These are phyloP conservation scores for Phytophthora idaei DNA, from an alignment of 352 stramenopile species.

Conservation along the genomic window DNA sequence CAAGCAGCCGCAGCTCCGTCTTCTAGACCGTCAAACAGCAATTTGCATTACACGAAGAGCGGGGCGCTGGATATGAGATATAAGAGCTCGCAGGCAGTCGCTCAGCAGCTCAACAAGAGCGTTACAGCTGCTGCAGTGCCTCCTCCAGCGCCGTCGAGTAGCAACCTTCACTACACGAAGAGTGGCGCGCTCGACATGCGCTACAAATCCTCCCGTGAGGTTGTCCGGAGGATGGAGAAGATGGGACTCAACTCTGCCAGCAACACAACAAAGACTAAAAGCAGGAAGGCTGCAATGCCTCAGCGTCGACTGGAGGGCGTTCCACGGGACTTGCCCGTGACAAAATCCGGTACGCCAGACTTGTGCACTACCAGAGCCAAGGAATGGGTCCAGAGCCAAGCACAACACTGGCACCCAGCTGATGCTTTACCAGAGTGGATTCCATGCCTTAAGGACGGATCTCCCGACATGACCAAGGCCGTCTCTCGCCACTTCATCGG, in stretches of 20 bases:
- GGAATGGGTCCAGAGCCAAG: constrained; percentile 37
- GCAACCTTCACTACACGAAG: constrained; percentile 30
- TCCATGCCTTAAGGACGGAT: constrained; percentile 37
- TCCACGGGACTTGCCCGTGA: constrained; percentile 26
- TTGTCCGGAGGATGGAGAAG: constrained; percentile 29
- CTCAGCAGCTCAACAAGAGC: constrained; percentile 20
- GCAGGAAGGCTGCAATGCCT: constrained; percentile 14
- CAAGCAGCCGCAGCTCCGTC: constrained; percentile 5
- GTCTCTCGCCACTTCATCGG: constrained; percentile 34
- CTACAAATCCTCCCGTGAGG: constrained; percentile 31
- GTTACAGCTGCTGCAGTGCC: not conserved
- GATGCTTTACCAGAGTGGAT: constrained; percentile 32
- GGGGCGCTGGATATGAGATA: constrained; percentile 33
- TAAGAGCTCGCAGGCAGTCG: constrained; percentile 23
- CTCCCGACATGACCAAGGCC: constrained; percentile 35
- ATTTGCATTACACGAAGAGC: constrained; percentile 35
- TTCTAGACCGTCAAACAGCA: not conserved
- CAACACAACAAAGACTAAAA: not conserved
- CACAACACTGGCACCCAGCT: constrained; percentile 26
- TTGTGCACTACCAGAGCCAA: constrained; percentile 33
- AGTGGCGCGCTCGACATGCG: constrained; percentile 32
- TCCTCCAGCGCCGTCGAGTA: constrained; percentile 10
- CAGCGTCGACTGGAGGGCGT: constrained; percentile 12
- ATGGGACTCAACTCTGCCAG: constrained; percentile 13
- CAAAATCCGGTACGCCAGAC: constrained; percentile 30